Conservation (phyloP, 2,329 filamentous ascomycete genomes). For the Lasiodiplodia theobromae region DNA sequence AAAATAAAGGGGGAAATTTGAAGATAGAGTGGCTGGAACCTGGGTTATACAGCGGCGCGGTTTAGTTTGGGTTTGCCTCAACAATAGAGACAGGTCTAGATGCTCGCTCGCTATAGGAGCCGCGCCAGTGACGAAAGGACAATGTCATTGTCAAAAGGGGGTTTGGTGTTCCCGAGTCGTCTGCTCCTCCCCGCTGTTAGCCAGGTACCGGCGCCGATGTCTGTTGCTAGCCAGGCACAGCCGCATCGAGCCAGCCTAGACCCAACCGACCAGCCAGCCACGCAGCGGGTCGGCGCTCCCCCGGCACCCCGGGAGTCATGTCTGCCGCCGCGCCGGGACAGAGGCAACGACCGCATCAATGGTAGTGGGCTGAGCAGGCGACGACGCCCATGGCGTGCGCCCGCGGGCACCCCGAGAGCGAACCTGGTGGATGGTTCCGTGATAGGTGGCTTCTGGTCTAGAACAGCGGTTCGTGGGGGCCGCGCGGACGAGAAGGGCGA, state of each 20-base stretch:
- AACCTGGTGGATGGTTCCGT: constrained; percentile 7
- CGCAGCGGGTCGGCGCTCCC: constrained; percentile 14
- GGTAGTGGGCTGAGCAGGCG: constrained; percentile 1
- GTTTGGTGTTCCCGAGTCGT: constrained; percentile 2
- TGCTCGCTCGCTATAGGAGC: background rate
- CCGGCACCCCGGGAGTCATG: background rate
- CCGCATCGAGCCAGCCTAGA: constrained; percentile 10
- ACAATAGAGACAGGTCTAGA: background rate
- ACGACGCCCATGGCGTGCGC: background rate
- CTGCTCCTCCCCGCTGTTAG: constrained; percentile 11
- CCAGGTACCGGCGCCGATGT: constrained; percentile 3
- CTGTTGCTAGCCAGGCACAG: constrained; percentile 30
- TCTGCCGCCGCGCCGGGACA: constrained; percentile 3
- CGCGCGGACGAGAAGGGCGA: constrained; percentile 1
- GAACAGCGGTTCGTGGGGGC: constrained; percentile 21
- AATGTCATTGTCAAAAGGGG: constrained; percentile 9
- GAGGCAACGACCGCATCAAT: constrained; percentile 12
- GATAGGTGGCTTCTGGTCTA: constrained; percentile 21
- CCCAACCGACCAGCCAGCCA: constrained; percentile 26
- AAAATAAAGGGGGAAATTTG: constrained; percentile 20
- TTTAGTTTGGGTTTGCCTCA: background rate
- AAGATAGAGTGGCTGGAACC: constrained; percentile 9
- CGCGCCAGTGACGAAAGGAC: constrained; percentile 13
- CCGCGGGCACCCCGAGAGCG: constrained; percentile 11
- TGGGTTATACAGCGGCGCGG: background rate